Evolutionary conservation across 208 protist species (phyloP), one percentile per base, ranked within the genome.

Genomic region (Leishmania turanica): DNA sequence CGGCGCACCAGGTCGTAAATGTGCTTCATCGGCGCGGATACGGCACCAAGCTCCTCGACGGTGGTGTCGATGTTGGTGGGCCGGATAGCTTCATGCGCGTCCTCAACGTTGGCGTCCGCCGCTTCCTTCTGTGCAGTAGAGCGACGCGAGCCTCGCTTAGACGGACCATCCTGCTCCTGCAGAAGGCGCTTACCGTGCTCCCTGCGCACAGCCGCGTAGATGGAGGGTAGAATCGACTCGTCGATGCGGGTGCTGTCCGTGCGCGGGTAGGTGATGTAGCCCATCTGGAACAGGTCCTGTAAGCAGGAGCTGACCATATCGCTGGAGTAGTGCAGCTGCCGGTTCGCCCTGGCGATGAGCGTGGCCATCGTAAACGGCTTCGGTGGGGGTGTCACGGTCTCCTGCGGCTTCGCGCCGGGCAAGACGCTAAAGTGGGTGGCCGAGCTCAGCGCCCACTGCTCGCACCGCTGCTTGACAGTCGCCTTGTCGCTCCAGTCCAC

Each of bases 141-240:
- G 77, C 89, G 99, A 94, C 81, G 47, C 54, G 60, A 40, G 11
- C 66, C 7, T 62, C 47, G 34, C 45, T 51, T 68, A 58, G 70
- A 21, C 42, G 74, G 69, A 54, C 77, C 83, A 95, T 96, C 73
- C 98, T 96, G 87, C 97, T 97, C 89, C 85, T 94, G 73, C 94
- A 99, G 81, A 24, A 87, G 34, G 82, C 97, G 98, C 81, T 99
- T 99, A 83, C 99, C 99, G 88, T 96, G 98, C 71, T 98, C 97
- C 85, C 99, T 99, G 84, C 99, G 99, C 71, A 99, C 99, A 77
- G 98, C 98, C 37, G 93, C 93, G 74, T 99, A 99, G 72, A 99
- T 99, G 87, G 99, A 97, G 75, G 98, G 98, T 83, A 99, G 98
- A 51, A 99, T 98, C 76, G 96, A 86, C 4, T 94, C 94, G 75